A percentile compares a stretch with the other conserved stretches of the same genome.
Evolutionary conservation across 2,329 filamentous ascomycete genomes (phyloP).

Genomic region (Paraconiothyrium sp.): DNA sequence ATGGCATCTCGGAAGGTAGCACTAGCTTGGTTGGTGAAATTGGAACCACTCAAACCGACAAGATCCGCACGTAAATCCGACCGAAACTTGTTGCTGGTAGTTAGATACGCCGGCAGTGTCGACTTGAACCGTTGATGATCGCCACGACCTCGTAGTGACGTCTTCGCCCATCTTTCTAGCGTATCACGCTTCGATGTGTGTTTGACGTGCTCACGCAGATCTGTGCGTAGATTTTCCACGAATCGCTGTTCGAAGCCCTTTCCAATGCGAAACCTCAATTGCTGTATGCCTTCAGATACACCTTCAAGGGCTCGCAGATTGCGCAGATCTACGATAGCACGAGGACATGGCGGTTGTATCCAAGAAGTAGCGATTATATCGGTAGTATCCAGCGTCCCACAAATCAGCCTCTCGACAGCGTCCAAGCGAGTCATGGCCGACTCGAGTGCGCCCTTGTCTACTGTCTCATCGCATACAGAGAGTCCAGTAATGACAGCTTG

Average conservation of each 20-base stretch:
- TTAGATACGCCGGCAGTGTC: slow-evolving; percentile 80
- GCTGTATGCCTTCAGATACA: slow-evolving; percentile 78
- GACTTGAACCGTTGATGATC: slow-evolving; percentile 73
- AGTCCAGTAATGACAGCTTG: slow-evolving; percentile 80
- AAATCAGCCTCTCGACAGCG: slow-evolving; percentile 79
- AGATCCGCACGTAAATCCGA: slow-evolving; percentile 75
- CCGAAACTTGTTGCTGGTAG: slow-evolving; percentile 75
- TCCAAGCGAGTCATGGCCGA: slow-evolving; percentile 81
- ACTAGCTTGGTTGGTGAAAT: slow-evolving; percentile 82
- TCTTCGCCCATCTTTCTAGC: slow-evolving; percentile 82
- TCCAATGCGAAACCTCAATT: slow-evolving; percentile 81
- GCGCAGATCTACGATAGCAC: slow-evolving; percentile 73
- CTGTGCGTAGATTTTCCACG: slow-evolving; percentile 77
- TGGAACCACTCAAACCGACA: slow-evolving; percentile 80
- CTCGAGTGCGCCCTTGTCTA: slow-evolving; percentile 85
- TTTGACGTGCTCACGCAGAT: slow-evolving; percentile 82
- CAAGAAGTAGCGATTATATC: slow-evolving; percentile 42
- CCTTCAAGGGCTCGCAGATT: slow-evolving; percentile 81
- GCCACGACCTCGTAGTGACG: slow-evolving; percentile 76
- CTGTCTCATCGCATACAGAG: slow-evolving; percentile 77
- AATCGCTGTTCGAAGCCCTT: slow-evolving; percentile 87
- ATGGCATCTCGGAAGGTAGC: slow-evolving; percentile 84
- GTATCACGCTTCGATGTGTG: slow-evolving; percentile 76
- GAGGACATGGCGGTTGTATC: slow-evolving; percentile 47
- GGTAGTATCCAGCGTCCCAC: slow-evolving; percentile 68